Conservation (phyloP, 2,329 filamentous ascomycete genomes). For the Verticillium dahliae region DNA sequence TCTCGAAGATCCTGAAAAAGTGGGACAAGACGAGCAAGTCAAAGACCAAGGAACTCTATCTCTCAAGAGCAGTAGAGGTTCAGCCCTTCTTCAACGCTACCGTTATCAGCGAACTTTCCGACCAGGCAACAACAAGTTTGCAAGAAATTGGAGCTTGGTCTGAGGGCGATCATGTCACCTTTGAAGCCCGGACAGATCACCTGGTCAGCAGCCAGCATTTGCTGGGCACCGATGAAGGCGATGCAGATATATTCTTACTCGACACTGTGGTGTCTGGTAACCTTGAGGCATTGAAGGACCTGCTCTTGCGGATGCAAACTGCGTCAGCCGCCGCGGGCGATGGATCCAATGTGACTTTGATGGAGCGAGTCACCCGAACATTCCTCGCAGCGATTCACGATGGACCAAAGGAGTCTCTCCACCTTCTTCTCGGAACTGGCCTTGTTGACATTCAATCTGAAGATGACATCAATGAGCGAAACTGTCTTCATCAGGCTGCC, state of each 20-base stretch:
- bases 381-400: slow-evolving; percentile 88
- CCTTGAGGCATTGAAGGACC: slow-evolving; percentile 67
- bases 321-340: slow-evolving; percentile 41
- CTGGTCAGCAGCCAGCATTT: slow-evolving; percentile 60
- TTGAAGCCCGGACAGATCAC: slow-evolving; percentile 56
- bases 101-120: slow-evolving; percentile 92
- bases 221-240: slow-evolving; percentile 75
- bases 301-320: slow-evolving; percentile 65
- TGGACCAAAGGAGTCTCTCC: slow-evolving; percentile 69
- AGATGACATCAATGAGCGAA: slow-evolving; percentile 96
- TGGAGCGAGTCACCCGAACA: slow-evolving; percentile 78
- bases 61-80: slow-evolving; percentile 92
- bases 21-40: slow-evolving; percentile 99
- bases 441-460: slow-evolving; percentile 87
- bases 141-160: slow-evolving; percentile 95
- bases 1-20: slow-evolving; percentile 98
- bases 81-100: slow-evolving; percentile 98
- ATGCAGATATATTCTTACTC: slow-evolving; percentile 81
- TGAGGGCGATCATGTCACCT: slow-evolving; percentile 88
- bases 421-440: slow-evolving; percentile 70
- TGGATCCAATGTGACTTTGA: slow-evolving; percentile 42
- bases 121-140: slow-evolving; percentile 92
- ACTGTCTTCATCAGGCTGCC: slow-evolving; percentile 92
- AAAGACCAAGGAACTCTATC: slow-evolving; percentile 94
- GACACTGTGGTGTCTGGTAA: slow-evolving; percentile 84